Base-by-base conservation (phyloP, 1,284 basidiomycete species). In the Malassezia furfur region DNA sequence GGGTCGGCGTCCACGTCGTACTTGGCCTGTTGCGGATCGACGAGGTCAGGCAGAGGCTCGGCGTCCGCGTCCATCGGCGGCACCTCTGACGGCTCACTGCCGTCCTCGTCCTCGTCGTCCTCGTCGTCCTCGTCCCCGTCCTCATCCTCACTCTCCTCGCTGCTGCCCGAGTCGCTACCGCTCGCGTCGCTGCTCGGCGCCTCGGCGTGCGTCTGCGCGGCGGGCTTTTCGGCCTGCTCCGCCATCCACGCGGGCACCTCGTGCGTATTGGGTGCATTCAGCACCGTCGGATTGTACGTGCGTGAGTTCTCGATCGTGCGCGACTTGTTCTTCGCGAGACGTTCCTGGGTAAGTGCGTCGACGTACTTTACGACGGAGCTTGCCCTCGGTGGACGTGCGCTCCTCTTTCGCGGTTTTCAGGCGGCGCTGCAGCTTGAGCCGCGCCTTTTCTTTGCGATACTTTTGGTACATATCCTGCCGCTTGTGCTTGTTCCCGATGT, bases 251-350 rank as follows among this genome's bases (percentile, higher is more conserved):
- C 76, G 2, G 81, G 78, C 5, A 78, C 64, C 22, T 68, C 62
- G 46, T 68, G 65, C 19, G 74, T 66, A 51, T 74, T 67, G 35
- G 70, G 59, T 44, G 69, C 67, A 43, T 70, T 70, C 31, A 76
- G 72, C 21, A 85, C 85, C 36, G 87, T 88, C 3, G 88, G 86
- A 66, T 94, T 90, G 74, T 83, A 88, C 75, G 91, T 84, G 59
- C 91, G 84, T 49, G 85, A 87, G 75, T 96, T 96, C 73, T 98
- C 93, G 35, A 96, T 83, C 0, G 93, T 98, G 38, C 83, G 81
- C 0, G 93, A 89, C 19, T 91, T 80, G 78, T 96, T 94, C 67
- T 85, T 82, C 6, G 82, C 80, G 36, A 88, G 77, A 58, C 90
- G 83, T 82, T 84, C 85, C 88, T 90, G 48, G 17, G 31, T 9